These are phyloP conservation scores for Fusarium oligoseptatum DNA, from an alignment of 2,329 filamentous ascomycete genomes.

Conservation along the genomic window DNA sequence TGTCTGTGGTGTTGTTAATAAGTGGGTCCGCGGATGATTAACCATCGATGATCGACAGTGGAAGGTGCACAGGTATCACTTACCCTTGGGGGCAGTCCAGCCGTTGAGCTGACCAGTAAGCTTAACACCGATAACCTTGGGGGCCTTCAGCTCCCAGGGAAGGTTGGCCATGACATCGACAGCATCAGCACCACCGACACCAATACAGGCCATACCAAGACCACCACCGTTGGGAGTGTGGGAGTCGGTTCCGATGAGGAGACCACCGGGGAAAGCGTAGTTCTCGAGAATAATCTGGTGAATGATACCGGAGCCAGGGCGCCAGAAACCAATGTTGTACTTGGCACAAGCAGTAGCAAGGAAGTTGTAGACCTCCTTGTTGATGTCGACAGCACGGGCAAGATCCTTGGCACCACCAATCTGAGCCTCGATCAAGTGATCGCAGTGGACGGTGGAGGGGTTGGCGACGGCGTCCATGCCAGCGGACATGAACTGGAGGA, in stretches of 20 bases:
- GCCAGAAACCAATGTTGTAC: slow-evolving; percentile 99
- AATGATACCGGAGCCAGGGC: slow-evolving; percentile 97
- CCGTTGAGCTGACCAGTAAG: slow-evolving; percentile 90
- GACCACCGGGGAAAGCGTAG: slow-evolving; percentile 98
- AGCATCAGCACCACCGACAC: slow-evolving; percentile 97
- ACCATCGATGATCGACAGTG: not conserved
- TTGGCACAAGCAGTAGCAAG: slow-evolving; percentile 93
- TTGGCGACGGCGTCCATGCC: slow-evolving; percentile 96
- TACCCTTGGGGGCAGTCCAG: slow-evolving; percentile 94
- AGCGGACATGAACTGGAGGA: slow-evolving; percentile 99
- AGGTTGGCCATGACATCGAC: slow-evolving; percentile 98
- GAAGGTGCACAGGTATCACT: slow-evolving; percentile 46
- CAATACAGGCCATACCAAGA: slow-evolving; percentile 94
- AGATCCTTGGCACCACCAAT: slow-evolving; percentile 94
- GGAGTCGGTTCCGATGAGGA: slow-evolving; percentile 97
- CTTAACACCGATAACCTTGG: slow-evolving; percentile 96
- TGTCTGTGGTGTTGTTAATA: slow-evolving; percentile 68
- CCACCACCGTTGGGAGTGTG: slow-evolving; percentile 98
- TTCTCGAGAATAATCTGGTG: slow-evolving; percentile 99
- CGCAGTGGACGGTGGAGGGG: slow-evolving; percentile 96
- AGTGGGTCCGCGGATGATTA: not conserved
- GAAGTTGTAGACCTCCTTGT: slow-evolving; percentile 99
- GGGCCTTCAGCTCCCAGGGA: slow-evolving; percentile 98
- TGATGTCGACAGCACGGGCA: slow-evolving; percentile 88
- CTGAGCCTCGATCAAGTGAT: slow-evolving; percentile 99